phyloP scores from a whole-genome alignment of 345 rosid species.

The Populus euphratica region DNA sequence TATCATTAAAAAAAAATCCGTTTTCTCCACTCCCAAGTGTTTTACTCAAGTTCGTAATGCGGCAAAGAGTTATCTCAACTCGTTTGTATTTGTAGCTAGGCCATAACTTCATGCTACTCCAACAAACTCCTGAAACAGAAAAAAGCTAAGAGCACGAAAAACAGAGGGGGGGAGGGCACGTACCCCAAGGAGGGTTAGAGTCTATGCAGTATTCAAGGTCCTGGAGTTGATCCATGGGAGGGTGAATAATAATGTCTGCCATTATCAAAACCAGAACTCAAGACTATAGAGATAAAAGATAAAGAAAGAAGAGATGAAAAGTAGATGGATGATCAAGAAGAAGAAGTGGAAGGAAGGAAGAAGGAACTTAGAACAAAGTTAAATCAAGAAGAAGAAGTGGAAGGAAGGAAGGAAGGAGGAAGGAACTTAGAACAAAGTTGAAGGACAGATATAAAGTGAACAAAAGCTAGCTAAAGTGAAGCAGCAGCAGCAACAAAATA shows the following conservation, averaged over 20 bases:
- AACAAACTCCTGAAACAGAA: no score
- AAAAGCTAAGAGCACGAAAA: neutral
- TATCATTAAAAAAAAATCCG: no score
- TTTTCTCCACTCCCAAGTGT: neutral
- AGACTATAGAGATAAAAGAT: neutral
- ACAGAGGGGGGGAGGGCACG: neutral
- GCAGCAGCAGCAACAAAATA: constrained; percentile 1
- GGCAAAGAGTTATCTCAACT: neutral
- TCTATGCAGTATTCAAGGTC: constrained; percentile 39
- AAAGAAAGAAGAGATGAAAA: neutral
- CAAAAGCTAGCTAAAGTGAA: constrained; percentile 15
- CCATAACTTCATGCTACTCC: no score
- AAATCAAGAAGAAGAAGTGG: constrained; percentile 18
- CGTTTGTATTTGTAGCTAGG: no score
- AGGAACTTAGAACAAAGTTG: constrained; percentile 31
- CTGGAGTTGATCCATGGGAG: constrained; percentile 37
- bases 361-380: constrained; percentile 31
- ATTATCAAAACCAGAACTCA: neutral
- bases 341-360: constrained; percentile 16
- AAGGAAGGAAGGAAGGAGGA: constrained; percentile 5
- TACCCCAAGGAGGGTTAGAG: constrained; percentile 40
- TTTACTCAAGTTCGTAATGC: neutral
- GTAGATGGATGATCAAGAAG: constrained; percentile 7
- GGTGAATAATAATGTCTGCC: constrained; percentile 32
- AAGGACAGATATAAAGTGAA: constrained; percentile 57